Percentiles rank a stretch among this genome's conserved stretches.
Conservation (phyloP, 2,329 filamentous ascomycete genomes). For the Colletotrichum shisoi region DNA sequence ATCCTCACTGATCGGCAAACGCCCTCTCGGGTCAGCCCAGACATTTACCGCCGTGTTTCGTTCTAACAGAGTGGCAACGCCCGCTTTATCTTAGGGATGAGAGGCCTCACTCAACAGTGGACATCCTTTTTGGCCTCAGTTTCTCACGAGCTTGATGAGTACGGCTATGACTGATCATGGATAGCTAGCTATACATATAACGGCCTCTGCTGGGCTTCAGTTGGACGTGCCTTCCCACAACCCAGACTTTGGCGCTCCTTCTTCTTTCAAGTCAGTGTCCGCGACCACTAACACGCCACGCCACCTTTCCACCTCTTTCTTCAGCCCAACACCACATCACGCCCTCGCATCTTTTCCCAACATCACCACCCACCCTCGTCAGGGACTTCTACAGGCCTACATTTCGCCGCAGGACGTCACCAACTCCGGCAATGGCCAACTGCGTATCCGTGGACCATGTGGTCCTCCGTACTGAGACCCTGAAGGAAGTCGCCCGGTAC, state of each 20-base stretch:
- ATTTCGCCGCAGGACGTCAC: neutral
- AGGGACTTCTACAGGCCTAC: neutral
- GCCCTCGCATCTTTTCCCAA: neutral
- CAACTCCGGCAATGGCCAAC: neutral
- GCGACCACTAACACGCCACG: too few species aligned
- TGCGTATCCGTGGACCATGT: slow-evolving; percentile 5
- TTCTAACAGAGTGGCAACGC: neutral
- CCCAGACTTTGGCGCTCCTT: neutral
- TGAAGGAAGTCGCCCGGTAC: slow-evolving; percentile 7
- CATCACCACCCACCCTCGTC: neutral
- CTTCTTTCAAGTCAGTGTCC: too few species aligned
- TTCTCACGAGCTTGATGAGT: neutral
- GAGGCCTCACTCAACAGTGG: neutral
- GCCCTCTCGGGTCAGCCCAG: neutral
- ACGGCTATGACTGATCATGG: neutral
- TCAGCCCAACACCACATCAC: neutral
- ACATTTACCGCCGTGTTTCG: neutral
- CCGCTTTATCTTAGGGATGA: neutral
- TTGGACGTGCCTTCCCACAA: neutral
- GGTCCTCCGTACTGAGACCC: slow-evolving; percentile 9
- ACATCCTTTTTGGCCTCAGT: neutral
- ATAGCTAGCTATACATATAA: neutral
- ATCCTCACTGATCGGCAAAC: neutral
- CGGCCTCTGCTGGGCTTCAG: neutral
- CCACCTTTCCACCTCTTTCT: neutral